phyloP scores from a whole-genome alignment of 371 early-diverging fungal genomes.

The Catenaria anguillulae region DNA sequence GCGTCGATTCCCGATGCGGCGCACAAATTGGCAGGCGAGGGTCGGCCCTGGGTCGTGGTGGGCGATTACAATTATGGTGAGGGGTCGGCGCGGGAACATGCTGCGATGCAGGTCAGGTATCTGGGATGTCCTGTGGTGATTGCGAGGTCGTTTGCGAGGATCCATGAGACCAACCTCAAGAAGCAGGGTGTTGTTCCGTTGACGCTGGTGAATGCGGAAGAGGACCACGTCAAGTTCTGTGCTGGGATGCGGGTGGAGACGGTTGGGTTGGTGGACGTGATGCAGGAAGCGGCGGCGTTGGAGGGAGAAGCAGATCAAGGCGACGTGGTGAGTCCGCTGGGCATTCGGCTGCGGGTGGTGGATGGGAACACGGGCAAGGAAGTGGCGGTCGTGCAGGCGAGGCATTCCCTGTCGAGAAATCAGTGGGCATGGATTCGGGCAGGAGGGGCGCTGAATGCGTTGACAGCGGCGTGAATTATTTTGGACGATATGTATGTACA shows the following conservation, averaged over 20 bases:
- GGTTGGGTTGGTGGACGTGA: background rate
- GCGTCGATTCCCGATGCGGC: conserved; percentile 78
- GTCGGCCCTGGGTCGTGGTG: conserved; percentile 74
- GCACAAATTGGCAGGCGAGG: conserved; percentile 63
- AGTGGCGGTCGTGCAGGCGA: background rate
- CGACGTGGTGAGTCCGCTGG: background rate
- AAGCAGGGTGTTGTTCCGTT: conserved; percentile 94
- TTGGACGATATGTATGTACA: too few species aligned
- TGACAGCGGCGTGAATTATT: too few species aligned
- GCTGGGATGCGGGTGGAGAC: background rate
- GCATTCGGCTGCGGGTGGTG: background rate
- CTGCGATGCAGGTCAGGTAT: conserved; percentile 81
- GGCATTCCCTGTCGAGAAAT: background rate
- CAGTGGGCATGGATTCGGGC: background rate
- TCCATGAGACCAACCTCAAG: conserved; percentile 97
- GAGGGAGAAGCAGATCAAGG: background rate
- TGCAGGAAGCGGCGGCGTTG: background rate
- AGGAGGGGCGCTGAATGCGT: background rate
- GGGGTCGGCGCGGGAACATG: conserved; percentile 92
- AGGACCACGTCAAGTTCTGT: conserved; percentile 12
- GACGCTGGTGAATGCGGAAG: conserved; percentile 74
- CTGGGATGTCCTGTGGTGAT: conserved; percentile 72
- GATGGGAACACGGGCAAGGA: background rate
- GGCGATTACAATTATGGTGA: conserved; percentile 96
- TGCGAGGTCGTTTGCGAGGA: conserved; percentile 88